Conservation (phyloP, 2,329 filamentous ascomycete species). For the Pseudogymnoascus sp. region DNA sequence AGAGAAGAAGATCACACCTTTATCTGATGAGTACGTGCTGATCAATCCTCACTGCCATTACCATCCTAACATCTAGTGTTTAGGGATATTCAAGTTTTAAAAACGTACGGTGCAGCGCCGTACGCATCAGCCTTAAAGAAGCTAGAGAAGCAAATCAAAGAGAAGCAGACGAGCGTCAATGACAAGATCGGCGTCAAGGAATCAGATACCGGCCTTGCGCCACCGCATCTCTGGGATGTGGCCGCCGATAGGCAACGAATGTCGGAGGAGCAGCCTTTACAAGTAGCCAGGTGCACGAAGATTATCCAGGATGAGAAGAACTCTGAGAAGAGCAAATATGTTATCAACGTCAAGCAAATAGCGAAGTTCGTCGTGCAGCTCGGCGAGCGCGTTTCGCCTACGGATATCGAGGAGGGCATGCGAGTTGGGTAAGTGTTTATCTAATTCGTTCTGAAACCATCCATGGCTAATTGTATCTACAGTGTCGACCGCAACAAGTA, state of each 20-base stretch:
- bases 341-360: slow-evolving; percentile 99
- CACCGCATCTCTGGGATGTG: slow-evolving; percentile 97
- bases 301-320: slow-evolving; percentile 97
- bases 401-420: slow-evolving; percentile 99
- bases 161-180: slow-evolving; percentile 95
- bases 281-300: slow-evolving; percentile 97
- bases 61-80: slow-evolving; percentile 18
- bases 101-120: slow-evolving; percentile 95
- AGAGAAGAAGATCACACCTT: slow-evolving; percentile 98
- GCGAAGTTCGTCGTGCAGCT: slow-evolving; percentile 99
- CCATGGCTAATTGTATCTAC: slow-evolving; percentile 17
- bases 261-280: slow-evolving; percentile 94
- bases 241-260: slow-evolving; percentile 97
- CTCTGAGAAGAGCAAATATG: slow-evolving; percentile 97
- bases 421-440: slow-evolving; percentile 63
- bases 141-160: slow-evolving; percentile 98
- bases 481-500: slow-evolving; percentile 97
- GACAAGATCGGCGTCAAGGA: slow-evolving; percentile 98
- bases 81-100: slow-evolving; percentile 98
- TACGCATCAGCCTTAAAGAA: slow-evolving; percentile 93
- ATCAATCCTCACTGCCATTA: slow-evolving; percentile 9
- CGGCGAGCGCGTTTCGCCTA: slow-evolving; percentile 91
- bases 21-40: slow-evolving; percentile 80
- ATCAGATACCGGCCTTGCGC: slow-evolving; percentile 96
- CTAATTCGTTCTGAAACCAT: slow-evolving; percentile 12